A percentile compares a stretch with the other conserved stretches of the same genome.
Evolutionary conservation across 2,329 filamentous ascomycete genomes (phyloP).

Genomic region (Zasmidium cellare): DNA sequence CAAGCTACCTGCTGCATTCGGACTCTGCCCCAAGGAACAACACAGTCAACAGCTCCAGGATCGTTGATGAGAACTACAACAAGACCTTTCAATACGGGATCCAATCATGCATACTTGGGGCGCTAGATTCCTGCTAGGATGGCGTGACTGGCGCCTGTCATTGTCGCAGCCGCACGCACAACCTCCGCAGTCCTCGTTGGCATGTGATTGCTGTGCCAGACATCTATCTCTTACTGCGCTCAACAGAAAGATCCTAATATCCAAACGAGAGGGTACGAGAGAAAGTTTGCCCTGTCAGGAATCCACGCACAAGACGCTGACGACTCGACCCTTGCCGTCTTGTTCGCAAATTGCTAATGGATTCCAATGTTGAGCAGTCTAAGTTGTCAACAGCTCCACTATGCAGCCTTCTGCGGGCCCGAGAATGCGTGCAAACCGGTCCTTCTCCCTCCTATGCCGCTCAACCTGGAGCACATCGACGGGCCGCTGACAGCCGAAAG

Average conservation of each 20-base stretch:
- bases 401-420: background rate
- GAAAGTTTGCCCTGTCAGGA: too few relatives aligned
- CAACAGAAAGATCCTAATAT: too few relatives aligned
- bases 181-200: conserved; percentile 1
- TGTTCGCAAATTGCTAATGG: background rate
- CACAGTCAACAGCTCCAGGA: background rate
- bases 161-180: conserved; percentile 4
- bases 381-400: background rate
- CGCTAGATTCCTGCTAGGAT: background rate
- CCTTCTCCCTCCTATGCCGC: background rate
- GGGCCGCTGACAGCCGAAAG: background rate
- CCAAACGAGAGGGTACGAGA: too few relatives aligned
- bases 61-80: background rate
- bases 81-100: background rate
- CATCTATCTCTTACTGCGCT: background rate
- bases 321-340: background rate
- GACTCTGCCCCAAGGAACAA: background rate
- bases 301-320: background rate
- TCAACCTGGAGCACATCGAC: background rate
- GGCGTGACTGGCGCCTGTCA: conserved; percentile 7
- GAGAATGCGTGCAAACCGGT: background rate
- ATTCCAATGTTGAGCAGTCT: background rate
- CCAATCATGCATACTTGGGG: background rate
- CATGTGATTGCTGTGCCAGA: conserved; percentile 3
- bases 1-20: background rate